phyloP scores from a whole-genome alignment of 139 green algal genomes.

The Desmodesmus armatus region DNA sequence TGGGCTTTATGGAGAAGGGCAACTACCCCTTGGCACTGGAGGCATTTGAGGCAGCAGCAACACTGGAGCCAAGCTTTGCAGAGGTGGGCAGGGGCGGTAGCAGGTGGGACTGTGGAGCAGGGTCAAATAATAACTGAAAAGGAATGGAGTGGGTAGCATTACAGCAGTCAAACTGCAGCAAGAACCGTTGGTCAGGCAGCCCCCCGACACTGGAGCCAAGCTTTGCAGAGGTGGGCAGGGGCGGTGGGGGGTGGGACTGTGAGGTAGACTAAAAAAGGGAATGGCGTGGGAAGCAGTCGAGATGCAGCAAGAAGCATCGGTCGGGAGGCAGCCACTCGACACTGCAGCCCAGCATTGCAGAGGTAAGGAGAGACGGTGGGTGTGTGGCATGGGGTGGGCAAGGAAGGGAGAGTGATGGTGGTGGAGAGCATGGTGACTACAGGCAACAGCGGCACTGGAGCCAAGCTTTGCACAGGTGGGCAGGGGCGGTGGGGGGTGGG shows the following conservation, averaged over 20 bases:
- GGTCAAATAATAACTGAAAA: too few relatives aligned
- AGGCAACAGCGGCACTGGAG: background rate
- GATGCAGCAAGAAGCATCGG: too few relatives aligned
- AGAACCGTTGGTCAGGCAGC: background rate
- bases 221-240: conserved; percentile 10
- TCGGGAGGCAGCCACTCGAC: background rate
- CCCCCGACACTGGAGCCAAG: conserved; percentile 40
- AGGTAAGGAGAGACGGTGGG: conserved; percentile 40
- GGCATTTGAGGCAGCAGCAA: background rate
- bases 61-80: background rate
- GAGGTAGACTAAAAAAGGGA: too few relatives aligned
- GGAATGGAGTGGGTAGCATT: too few relatives aligned
- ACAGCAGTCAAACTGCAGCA: too few relatives aligned
- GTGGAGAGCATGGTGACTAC: too few relatives aligned
- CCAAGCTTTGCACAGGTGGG: conserved; percentile 19
- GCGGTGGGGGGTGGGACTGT: conserved; percentile 32
- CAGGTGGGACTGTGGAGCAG: background rate
- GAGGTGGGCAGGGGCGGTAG: background rate
- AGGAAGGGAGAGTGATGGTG: too few relatives aligned
- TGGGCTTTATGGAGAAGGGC: background rate
- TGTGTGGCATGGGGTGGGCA: conserved; percentile 52
- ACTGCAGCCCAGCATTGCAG: conserved; percentile 34
- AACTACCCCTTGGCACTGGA: background rate
- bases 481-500: background rate
- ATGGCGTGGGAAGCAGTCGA: too few relatives aligned